Base-by-base conservation (phyloP, 257 asterid genomes). In the Ilex asprella region DNA sequence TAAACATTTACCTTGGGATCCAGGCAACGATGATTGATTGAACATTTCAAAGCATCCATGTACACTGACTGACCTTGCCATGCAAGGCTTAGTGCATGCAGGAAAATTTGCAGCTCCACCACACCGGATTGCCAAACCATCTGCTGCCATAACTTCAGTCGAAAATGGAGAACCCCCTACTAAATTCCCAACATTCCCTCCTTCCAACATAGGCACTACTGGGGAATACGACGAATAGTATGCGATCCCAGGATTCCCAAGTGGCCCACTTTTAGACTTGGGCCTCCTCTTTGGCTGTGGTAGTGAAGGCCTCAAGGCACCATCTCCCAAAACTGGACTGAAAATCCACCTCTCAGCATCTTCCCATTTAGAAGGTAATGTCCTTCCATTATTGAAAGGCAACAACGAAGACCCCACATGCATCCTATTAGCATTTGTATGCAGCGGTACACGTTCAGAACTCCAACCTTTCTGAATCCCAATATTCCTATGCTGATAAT, bases 21-120 rank as follows among this genome's bases (percentile, higher is more conserved):
- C 50, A 3, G 67, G 58, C 29, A 52, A 39, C 15, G 67, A 31
- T 35, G 59, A 35, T 9, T 49, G 31, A 30, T 52, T 66, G 53
- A 79, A 58, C 82, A 76, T 69, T 71, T 85, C 96, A 47, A 95
- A 79, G 64, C 88, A 93, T 60, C 97, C 96, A 64, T 93, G 95
- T 31, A 93, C 75, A 59, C 99, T 93, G 60, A 89, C 55, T 15
- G 99, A 93, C 77, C 97, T 76, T 0, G 87, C 88, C 86, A 93
- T 89, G 81, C 88, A 83, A 63, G 87, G 95, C 65, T 92, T 91
- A 0, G 62, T n/a, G 15, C 78, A 73, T 16, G 70, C 35, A 35
- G 70, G 76, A 66, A 82, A 73, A 73, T 78, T 86, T 29, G 77
- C 87, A 16, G 72, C 21, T 41, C 80, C 81, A 70, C 59, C 67